phyloP scores from a whole-genome alignment of 371 early-diverging fungal genomes.

The Syncephalis fuscata region DNA sequence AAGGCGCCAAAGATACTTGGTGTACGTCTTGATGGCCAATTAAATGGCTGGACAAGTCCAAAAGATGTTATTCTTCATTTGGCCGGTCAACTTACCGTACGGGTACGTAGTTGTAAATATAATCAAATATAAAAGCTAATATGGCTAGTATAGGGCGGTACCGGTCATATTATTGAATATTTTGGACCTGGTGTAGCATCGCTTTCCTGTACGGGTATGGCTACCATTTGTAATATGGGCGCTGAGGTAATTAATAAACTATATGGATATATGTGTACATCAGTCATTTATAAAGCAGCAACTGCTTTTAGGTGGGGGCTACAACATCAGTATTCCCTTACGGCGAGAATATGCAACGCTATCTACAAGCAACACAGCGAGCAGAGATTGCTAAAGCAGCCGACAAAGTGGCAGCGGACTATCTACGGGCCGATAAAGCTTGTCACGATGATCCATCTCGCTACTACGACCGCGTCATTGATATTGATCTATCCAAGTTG shows the following conservation, averaged over 20 bases:
- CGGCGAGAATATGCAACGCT: conserved; percentile 56
- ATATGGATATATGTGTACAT: neutral
- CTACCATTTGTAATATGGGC: conserved; percentile 92
- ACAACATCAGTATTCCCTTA: conserved; percentile 88
- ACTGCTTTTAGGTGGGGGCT: conserved; percentile 55
- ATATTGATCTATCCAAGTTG: conserved; percentile 69
- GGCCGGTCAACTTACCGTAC: conserved; percentile 75
- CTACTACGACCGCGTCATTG: conserved; percentile 77
- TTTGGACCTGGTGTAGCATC: conserved; percentile 76
- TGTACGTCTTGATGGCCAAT: conserved; percentile 73
- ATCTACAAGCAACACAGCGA: conserved; percentile 64
- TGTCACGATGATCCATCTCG: conserved; percentile 24
- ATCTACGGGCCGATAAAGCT: conserved; percentile 30
- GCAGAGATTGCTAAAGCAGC: conserved; percentile 52
- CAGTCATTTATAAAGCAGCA: neutral
- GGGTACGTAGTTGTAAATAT: conserved; percentile 38
- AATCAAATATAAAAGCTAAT: conserved; percentile 9
- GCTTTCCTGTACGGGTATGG: conserved; percentile 87
- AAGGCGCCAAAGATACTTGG: conserved; percentile 89
- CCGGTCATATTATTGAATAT: conserved; percentile 84
- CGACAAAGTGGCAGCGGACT: conserved; percentile 23
- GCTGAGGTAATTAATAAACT: conserved; percentile 38
- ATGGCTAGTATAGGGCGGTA: conserved; percentile 45
- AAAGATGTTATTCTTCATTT: conserved; percentile 83
- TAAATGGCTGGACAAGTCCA: conserved; percentile 81